Base-by-base conservation (phyloP, 495 filamentous ascomycete genomes). In the Penicillium ochrochloron region DNA sequence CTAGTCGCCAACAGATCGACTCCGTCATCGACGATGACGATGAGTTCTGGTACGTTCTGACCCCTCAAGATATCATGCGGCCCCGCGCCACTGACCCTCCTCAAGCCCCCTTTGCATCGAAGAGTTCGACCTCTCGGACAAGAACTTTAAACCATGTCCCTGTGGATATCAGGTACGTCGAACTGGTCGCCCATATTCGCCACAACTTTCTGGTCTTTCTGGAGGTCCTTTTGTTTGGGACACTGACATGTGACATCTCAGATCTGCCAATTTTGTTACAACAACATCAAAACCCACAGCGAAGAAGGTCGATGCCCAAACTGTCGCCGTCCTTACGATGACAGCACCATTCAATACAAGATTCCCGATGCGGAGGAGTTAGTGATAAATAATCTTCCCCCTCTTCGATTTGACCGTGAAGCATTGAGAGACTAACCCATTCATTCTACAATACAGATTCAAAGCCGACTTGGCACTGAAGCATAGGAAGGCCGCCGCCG, bases 241-340 rank as follows among this genome's bases (percentile, higher is more conserved):
- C 19, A 25, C 66, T 72, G 58, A 72, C 59, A 29, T 57, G 1
- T 23, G 14, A 15, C 12, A 31, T 29, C 42, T 29, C 44, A 99
- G 94, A 92, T 99, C 71, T 99, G 96, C 76, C 96, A 97, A 82
- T 99, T 99, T 80, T 99, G 96, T 78, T 98, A 90, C 82, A 97
- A 99, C 81, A 98, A 98, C 69, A 95, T 99, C 77, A 94, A 92
- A 76, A 82, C 78, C 63, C 92, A 89, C 62, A 97, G 94, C 66
- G 89, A 97, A 84, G 97, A 97, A 73, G 93, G 93, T 39, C 82
- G 96, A 33, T 99, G 96, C 79, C 96, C 96, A 17, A 96, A 97
- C 71, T 99, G 96, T 77, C 88, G 96, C 72, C 85, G 96, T 68
- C 86, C 90, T 19, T 99, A 99, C 74, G 92, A 97, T 75, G 96